A percentile compares a stretch with the other conserved stretches of the same genome.
phyloP scores from a whole-genome alignment of 306 rosid genomes.

The Corylus americana region DNA sequence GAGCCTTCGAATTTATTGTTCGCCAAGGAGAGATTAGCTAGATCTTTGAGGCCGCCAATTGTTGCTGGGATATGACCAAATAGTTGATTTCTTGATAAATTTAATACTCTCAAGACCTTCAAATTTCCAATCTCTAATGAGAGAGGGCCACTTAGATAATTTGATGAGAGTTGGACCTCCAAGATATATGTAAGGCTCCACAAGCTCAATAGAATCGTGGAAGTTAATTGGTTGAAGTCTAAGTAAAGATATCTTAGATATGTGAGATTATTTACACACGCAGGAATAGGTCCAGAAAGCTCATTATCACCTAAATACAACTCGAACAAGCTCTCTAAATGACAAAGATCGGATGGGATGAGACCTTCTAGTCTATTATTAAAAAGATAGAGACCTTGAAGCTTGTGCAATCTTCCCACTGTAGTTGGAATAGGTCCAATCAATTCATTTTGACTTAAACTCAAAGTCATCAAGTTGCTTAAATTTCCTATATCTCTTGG shows the following conservation, averaged over 20 bases:
- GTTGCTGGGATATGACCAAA: constrained; percentile 18
- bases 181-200: constrained; percentile 9
- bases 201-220: neutral
- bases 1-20: constrained; percentile 24
- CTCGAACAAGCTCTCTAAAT: no score
- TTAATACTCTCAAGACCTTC: constrained; percentile 8
- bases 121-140: constrained; percentile 9
- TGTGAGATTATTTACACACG: neutral
- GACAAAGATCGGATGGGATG: no score
- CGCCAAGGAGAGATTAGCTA: constrained; percentile 22
- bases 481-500: constrained; percentile 2
- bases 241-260: neutral
- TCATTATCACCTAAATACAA: no score
- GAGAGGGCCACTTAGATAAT: constrained; percentile 24
- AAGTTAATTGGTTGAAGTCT: neutral
- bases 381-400: neutral
- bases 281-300: no score
- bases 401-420: neutral
- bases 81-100: constrained; percentile 26
- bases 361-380: no score
- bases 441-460: neutral
- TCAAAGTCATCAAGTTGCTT: neutral
- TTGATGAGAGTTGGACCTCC: constrained; percentile 3
- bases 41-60: neutral
- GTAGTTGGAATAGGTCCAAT: constrained; percentile 5